A percentile compares a stretch with the other conserved stretches of the same genome.
Evolutionary conservation across 1,284 basidiomycete genomes (phyloP).

Genomic region (Trichosporon asahii): DNA sequence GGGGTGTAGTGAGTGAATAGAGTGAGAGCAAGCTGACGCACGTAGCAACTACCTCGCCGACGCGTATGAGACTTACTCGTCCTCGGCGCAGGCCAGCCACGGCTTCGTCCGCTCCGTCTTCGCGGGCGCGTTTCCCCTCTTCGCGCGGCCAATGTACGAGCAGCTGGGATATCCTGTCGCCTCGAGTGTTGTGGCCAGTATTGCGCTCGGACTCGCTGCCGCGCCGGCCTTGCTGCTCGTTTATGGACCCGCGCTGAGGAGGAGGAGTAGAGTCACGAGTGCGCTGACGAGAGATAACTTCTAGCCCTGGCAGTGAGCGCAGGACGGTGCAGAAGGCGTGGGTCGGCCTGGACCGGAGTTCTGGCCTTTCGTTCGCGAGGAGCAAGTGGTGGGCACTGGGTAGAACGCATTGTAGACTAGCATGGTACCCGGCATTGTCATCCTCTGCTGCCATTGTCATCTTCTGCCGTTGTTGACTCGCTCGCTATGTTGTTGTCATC

Average conservation of each 20-base stretch:
- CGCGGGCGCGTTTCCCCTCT: conserved; percentile 43
- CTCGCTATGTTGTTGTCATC: too few species aligned
- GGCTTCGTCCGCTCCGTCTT: conserved; percentile 45
- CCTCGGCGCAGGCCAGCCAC: conserved; percentile 50
- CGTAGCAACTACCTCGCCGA: conserved; percentile 45
- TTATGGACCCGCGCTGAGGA: conserved; percentile 43
- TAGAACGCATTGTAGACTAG: too few species aligned
- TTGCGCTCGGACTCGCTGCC: conserved; percentile 41
- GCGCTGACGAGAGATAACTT: conserved; percentile 24
- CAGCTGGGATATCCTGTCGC: conserved; percentile 45
- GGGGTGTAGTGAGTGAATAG: conserved; percentile 48
- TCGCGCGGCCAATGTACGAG: conserved; percentile 42
- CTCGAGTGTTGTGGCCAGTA: conserved; percentile 41
- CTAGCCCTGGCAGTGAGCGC: not conserved
- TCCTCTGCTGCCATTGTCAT: too few species aligned
- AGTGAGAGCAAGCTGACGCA: conserved; percentile 28
- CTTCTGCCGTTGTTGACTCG: too few species aligned
- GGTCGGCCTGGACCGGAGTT: too few species aligned
- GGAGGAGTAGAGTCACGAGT: conserved; percentile 44
- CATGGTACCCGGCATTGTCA: too few species aligned
- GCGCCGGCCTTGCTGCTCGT: conserved; percentile 45
- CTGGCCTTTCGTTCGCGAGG: too few species aligned
- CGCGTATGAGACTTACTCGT: conserved; percentile 49
- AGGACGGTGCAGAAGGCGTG: not conserved
- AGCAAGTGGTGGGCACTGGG: too few species aligned